Base-by-base conservation (phyloP, 1,284 basidiomycete genomes). In the Ceratobasidium sp. region DNA sequence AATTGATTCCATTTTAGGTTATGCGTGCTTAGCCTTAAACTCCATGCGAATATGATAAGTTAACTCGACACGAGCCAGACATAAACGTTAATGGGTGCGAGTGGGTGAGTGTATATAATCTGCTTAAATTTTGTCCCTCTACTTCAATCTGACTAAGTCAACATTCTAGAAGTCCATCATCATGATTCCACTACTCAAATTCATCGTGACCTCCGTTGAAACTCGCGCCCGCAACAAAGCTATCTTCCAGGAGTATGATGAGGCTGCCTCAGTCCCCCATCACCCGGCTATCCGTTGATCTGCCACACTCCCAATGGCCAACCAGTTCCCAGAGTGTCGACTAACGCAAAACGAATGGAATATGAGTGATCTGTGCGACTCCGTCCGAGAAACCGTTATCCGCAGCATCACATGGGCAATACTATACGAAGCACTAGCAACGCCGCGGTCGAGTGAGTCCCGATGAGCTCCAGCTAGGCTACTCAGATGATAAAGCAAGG, bases 171-270 rank as follows among this genome's bases (percentile, higher is more conserved):
- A 20, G 4, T 20, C 9, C 12, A 7, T 18, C 9, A 53, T 20
- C 51, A 49, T 68, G 66, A 68, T 26, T 4, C 53, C 66, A 1
- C 66, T 12, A 23, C 66, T 68, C 44, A 51, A 49, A 33, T 39
- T 68, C 66, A 46, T 68, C 18, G 66, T 46, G 46, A 51, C 46
- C 20, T 28, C 46, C 26, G 42, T 15, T 12, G 66, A 28, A 23
- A 68, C 66, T 51, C 44, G 46, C 7, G 15, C 46, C 23, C 46
- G 46, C 46, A 51, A 68, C 46, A 68, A 68, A 53, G 46, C 66
- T 33, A 55, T 64, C 28, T 75, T 61, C 58, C n/a, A 44, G 20
- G 72, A 64, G 26, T 64, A 53, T 10, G 23, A 13, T 20, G 46
- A 51, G 23, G 9, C 53, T 40, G 61, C 61, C 2, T 63, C 72